Conservation (phyloP, 495 filamentous ascomycete genomes). For the Talaromyces trachyspermus region DNA sequence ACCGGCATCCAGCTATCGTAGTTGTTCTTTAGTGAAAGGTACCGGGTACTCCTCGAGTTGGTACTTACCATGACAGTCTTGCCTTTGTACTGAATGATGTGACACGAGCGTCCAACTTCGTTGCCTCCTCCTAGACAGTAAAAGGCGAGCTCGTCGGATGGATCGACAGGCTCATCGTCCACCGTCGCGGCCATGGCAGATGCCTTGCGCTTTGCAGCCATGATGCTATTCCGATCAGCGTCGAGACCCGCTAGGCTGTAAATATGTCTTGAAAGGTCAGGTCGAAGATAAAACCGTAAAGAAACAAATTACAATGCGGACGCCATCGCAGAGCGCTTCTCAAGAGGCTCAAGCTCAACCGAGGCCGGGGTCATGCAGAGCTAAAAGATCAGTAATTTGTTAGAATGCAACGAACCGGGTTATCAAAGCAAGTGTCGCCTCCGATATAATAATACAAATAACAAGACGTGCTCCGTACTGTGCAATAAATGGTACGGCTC, state of each 20-base stretch:
- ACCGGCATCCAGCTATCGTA: slow-evolving; percentile 78
- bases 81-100: slow-evolving; percentile 97
- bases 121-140: slow-evolving; percentile 91
- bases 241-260: background rate
- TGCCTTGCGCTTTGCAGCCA: slow-evolving; percentile 73
- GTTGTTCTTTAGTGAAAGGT: background rate
- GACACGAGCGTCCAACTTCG: slow-evolving; percentile 93
- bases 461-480: too few species aligned
- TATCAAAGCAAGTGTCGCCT: too few species aligned
- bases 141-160: slow-evolving; percentile 85
- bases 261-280: background rate
- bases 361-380: too few species aligned
- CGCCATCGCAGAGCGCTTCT: background rate
- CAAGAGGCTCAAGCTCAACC: slow-evolving; percentile 1
- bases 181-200: slow-evolving; percentile 51
- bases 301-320: background rate
- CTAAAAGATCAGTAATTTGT: too few species aligned
- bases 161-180: slow-evolving; percentile 65
- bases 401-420: too few species aligned
- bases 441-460: too few species aligned
- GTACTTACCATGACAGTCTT: slow-evolving; percentile 91
- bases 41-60: slow-evolving; percentile 18
- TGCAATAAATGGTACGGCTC: too few species aligned
- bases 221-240: slow-evolving; percentile 20
- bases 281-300: background rate